Conservation (phyloP, 2,329 filamentous ascomycete species). For the Epichloe sp. region DNA sequence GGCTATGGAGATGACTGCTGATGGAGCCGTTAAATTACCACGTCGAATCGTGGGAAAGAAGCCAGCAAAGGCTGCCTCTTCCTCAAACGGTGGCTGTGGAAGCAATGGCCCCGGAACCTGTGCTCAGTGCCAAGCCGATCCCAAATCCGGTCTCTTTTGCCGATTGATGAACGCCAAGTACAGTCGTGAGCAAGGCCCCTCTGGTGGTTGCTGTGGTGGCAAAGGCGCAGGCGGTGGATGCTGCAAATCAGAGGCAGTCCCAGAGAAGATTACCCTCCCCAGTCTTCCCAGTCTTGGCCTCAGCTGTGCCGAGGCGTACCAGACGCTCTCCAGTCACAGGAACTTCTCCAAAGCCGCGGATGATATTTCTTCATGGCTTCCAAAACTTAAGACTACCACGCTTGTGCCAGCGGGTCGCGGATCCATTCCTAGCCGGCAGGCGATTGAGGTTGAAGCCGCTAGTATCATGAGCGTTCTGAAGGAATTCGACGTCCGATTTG, state of each 20-base stretch:
- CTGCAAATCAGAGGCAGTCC: conserved; percentile 35
- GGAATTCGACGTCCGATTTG: conserved; percentile 66
- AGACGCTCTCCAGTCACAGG: conserved; percentile 62
- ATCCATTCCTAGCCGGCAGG: conserved; percentile 31
- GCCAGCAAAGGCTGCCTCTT: conserved; percentile 14
- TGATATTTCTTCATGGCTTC: conserved; percentile 64
- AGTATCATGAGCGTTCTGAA: conserved; percentile 79
- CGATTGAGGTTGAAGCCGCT: conserved; percentile 68
- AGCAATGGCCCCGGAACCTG: conserved; percentile 66
- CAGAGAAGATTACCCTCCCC: conserved; percentile 22
- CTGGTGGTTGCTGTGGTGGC: conserved; percentile 45
- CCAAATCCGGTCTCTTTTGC: conserved; percentile 72
- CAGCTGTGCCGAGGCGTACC: conserved; percentile 66
- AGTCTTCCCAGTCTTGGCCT: conserved; percentile 41
- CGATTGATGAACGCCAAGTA: conserved; percentile 61
- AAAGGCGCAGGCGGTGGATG: conserved; percentile 47
- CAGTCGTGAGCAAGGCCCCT: conserved; percentile 26
- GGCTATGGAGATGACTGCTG: conserved; percentile 46
- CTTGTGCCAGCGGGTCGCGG: conserved; percentile 14
- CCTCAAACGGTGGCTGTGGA: conserved; percentile 33
- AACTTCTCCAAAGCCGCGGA: conserved; percentile 62
- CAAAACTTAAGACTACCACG: conserved; percentile 52
- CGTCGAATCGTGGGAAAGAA: conserved; percentile 18
- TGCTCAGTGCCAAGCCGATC: conserved; percentile 63
- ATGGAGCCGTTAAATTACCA: conserved; percentile 48